phyloP scores from a whole-genome alignment of 2,329 filamentous ascomycete genomes.

The Colletotrichum sp. region DNA sequence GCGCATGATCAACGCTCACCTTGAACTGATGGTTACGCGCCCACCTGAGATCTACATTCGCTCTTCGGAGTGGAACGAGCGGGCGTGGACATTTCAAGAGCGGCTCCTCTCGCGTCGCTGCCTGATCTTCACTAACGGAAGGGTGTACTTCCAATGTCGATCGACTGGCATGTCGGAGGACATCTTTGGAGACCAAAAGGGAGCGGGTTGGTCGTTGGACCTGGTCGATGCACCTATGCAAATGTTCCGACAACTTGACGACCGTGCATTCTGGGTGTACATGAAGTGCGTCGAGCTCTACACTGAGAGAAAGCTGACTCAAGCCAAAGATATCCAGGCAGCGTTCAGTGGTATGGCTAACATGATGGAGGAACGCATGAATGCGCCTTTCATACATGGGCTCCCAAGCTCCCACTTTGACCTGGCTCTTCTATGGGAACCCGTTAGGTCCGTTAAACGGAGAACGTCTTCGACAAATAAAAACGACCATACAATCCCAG shows the following conservation, averaged over 20 bases:
- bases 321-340: slow-evolving; percentile 32
- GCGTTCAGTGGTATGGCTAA: slow-evolving; percentile 37
- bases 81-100: slow-evolving; percentile 50
- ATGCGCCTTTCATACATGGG: slow-evolving; percentile 30
- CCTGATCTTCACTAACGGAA: slow-evolving; percentile 41
- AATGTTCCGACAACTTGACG: slow-evolving; percentile 28
- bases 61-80: slow-evolving; percentile 41
- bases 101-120: slow-evolving; percentile 44
- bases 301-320: slow-evolving; percentile 28
- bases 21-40: slow-evolving; percentile 36
- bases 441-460: background rate
- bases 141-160: slow-evolving; percentile 36
- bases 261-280: slow-evolving; percentile 33
- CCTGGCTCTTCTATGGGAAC: slow-evolving; percentile 37
- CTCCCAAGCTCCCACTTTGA: slow-evolving; percentile 38
- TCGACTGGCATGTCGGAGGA: slow-evolving; percentile 30
- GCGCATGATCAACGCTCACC: slow-evolving; percentile 39
- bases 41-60: slow-evolving; percentile 25
- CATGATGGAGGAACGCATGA: slow-evolving; percentile 26
- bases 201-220: slow-evolving; percentile 33
- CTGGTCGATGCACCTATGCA: slow-evolving; percentile 30
- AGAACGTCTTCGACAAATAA: background rate
- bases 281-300: slow-evolving; percentile 34
- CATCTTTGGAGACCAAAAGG: slow-evolving; percentile 28
- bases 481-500: background rate